These are phyloP conservation scores for Plantago rigida DNA, from an alignment of 305 asterid genomes.

Conservation along the genomic window DNA sequence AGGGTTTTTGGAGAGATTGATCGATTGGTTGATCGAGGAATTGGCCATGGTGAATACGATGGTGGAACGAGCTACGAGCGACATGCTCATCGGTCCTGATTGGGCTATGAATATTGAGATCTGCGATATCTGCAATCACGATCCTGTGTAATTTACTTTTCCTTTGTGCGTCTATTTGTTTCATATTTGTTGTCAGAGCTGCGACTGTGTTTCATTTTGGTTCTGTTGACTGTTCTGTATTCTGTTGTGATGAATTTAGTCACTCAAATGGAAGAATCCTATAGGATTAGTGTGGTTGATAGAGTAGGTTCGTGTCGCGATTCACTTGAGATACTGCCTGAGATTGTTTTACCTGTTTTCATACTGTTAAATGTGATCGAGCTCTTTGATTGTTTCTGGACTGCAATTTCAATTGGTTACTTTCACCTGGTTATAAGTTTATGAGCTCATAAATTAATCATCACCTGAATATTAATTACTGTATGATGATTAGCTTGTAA, in stretches of 20 bases:
- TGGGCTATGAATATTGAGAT: constrained; percentile 99
- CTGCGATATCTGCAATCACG: constrained; percentile 95
- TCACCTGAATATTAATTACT: too few relatives aligned
- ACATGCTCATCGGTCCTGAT: constrained; percentile 95
- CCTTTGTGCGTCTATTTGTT: background rate
- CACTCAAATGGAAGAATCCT: background rate
- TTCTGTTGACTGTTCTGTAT: too few relatives aligned
- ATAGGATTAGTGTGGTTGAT: background rate
- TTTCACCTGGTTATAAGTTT: too few relatives aligned
- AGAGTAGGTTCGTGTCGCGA: background rate
- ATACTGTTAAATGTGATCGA: too few relatives aligned
- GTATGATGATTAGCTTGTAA: too few relatives aligned
- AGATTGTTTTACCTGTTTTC: too few relatives aligned
- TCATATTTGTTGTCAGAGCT: background rate
- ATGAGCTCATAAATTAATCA: too few relatives aligned
- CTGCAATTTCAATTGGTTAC: too few relatives aligned
- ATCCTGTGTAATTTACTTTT: constrained; percentile 65
- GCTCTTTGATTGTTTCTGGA: too few relatives aligned
- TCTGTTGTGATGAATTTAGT: background rate
- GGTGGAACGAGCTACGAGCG: constrained; percentile 96
- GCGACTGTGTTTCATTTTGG: background rate
- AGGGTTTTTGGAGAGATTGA: constrained; percentile 26
- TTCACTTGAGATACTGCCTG: too few relatives aligned
- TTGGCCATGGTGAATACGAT: constrained; percentile 66
- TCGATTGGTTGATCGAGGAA: constrained; percentile 21